These are phyloP conservation scores for Aspergillus awamori DNA, from an alignment of 2,329 filamentous ascomycete species.

Conservation along the genomic window DNA sequence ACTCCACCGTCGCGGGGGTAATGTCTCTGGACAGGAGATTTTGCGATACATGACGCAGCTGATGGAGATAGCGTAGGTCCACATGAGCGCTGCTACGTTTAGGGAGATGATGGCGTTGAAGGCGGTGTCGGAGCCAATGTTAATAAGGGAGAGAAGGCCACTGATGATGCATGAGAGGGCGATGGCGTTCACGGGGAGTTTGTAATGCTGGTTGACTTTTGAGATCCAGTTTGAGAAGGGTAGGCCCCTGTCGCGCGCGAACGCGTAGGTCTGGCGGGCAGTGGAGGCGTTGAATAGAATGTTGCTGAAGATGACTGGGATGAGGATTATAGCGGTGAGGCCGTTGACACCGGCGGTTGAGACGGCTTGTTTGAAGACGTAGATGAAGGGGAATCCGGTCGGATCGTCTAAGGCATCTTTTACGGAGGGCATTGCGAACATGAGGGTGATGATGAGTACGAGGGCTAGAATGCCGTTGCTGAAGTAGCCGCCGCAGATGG, in stretches of 20 bases:
- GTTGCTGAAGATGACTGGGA: conserved; percentile 43
- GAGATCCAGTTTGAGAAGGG: conserved; percentile 47
- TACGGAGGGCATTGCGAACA: conserved; percentile 40
- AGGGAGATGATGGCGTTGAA: conserved; percentile 58
- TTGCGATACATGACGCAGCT: conserved; percentile 49
- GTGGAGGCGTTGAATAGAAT: conserved; percentile 45
- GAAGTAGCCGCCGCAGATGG: conserved; percentile 50
- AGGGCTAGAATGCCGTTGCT: conserved; percentile 50
- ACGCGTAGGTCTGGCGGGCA: conserved; percentile 47
- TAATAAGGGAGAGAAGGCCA: conserved; percentile 51
- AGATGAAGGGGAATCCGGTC: conserved; percentile 52
- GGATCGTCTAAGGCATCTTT: conserved; percentile 41
- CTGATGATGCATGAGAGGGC: conserved; percentile 34
- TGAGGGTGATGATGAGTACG: conserved; percentile 49
- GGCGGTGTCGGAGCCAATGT: conserved; percentile 54
- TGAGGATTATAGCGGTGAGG: conserved; percentile 46
- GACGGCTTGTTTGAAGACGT: conserved; percentile 46
- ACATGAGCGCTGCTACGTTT: conserved; percentile 51
- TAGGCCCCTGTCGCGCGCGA: conserved; percentile 48
- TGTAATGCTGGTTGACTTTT: conserved; percentile 36
- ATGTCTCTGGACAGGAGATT: conserved; percentile 39
- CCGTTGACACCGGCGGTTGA: conserved; percentile 31
- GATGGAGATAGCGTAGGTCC: conserved; percentile 55
- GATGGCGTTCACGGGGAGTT: conserved; percentile 49
- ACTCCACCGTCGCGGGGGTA: conserved; percentile 46